These are phyloP conservation scores for Oxyria digyna DNA, from an alignment of 148 eudicot species.

Conservation along the genomic window DNA sequence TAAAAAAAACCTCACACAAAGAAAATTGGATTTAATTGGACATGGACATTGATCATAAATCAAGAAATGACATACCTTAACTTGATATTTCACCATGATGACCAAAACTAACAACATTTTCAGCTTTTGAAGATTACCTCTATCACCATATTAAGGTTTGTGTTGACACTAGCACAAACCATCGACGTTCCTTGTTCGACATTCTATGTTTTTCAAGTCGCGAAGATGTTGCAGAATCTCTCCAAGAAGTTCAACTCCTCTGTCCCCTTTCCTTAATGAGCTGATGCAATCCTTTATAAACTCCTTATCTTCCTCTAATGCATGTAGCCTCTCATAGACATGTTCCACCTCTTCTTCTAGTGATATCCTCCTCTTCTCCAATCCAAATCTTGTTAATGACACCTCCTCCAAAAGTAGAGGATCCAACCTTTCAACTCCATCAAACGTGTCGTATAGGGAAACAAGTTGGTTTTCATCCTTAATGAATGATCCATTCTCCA, in stretches of 20 bases:
- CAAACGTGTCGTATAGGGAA: too few relatives aligned
- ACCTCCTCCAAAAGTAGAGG: slow-evolving; percentile 15
- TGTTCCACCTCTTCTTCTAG: slow-evolving; percentile 73
- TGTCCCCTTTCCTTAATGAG: slow-evolving; percentile 84
- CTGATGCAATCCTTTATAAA: slow-evolving; percentile 74
- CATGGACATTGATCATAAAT: too few relatives aligned
- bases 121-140: too few relatives aligned
- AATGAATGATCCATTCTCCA: slow-evolving; percentile 8
- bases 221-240: slow-evolving; percentile 79
- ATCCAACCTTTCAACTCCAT: too few relatives aligned
- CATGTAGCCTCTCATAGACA: slow-evolving; percentile 70
- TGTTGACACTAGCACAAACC: not conserved
- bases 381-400: slow-evolving; percentile 35
- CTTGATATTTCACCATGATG: too few relatives aligned
- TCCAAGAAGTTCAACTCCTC: slow-evolving; percentile 69
- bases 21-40: too few relatives aligned
- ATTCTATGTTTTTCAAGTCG: slow-evolving; percentile 59
- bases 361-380: slow-evolving; percentile 40
- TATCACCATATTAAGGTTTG: too few relatives aligned
- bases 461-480: too few relatives aligned
- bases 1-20: too few relatives aligned
- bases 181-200: slow-evolving; percentile 15
- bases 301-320: slow-evolving; percentile 76
- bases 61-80: too few relatives aligned
- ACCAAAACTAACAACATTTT: too few relatives aligned